Percentiles rank a stretch among this genome's conserved stretches.
Evolutionary conservation across 225 moss, liverwort and hornwort genomes (phyloP).

Genomic region (Pleurozium schreberi): DNA sequence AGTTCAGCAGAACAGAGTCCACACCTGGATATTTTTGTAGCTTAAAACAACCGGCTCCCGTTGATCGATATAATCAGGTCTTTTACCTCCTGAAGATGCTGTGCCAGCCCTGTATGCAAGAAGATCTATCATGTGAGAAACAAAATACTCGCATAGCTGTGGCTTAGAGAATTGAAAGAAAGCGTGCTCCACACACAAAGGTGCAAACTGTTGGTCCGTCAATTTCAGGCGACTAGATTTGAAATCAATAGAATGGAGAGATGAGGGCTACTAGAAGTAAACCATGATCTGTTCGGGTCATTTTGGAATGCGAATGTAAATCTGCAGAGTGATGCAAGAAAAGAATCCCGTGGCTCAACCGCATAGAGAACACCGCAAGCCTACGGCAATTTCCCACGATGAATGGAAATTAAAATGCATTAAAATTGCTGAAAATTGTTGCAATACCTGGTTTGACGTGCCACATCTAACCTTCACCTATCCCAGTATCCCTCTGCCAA

Average conservation of each 20-base stretch:
- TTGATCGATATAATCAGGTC: slow-evolving; percentile 49
- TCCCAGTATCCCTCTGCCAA: background rate
- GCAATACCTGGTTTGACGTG: background rate
- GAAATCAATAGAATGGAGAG: background rate
- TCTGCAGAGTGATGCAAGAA: slow-evolving; percentile 90
- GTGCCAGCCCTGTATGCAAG: slow-evolving; percentile 43
- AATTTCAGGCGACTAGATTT: background rate
- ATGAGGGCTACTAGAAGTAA: background rate
- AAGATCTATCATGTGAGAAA: background rate
- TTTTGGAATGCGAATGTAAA: slow-evolving; percentile 67
- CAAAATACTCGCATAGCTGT: slow-evolving; percentile 1
- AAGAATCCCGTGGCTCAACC: slow-evolving; percentile 83
- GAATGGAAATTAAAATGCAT: background rate
- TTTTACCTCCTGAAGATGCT: slow-evolving; percentile 39
- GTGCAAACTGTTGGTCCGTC: background rate
- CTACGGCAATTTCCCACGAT: slow-evolving; percentile 23
- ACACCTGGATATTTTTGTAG: slow-evolving; percentile 73
- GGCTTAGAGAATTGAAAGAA: background rate
- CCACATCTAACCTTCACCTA: background rate
- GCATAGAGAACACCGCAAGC: slow-evolving; percentile 89
- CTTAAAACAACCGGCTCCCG: slow-evolving; percentile 73
- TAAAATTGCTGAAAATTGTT: background rate
- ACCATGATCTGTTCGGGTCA: slow-evolving; percentile 53
- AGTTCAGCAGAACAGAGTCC: background rate
- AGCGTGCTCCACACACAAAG: background rate